A percentile compares a stretch with the other conserved stretches of the same genome.
phyloP scores from a whole-genome alignment of 345 rosid species.

The Gossypium anomalum region DNA sequence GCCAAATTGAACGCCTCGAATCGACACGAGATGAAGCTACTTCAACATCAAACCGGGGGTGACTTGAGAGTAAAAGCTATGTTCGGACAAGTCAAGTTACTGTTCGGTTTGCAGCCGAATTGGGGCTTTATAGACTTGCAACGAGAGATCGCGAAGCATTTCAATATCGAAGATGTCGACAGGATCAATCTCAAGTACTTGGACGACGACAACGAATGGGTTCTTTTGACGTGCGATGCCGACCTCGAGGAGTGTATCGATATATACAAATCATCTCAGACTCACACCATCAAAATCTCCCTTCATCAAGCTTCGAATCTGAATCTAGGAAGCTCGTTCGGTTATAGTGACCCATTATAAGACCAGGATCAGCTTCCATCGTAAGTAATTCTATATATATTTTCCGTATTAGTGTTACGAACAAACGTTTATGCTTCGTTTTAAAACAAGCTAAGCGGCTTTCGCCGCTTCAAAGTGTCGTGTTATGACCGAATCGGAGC shows the following conservation, averaged over 20 bases:
- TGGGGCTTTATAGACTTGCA: slow-evolving; percentile 50
- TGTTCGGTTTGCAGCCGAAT: slow-evolving; percentile 51
- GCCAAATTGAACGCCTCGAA: slow-evolving; percentile 40
- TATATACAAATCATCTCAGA: slow-evolving; percentile 42
- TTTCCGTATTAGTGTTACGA: background rate
- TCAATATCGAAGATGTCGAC: slow-evolving; percentile 37
- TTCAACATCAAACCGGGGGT: slow-evolving; percentile 2
- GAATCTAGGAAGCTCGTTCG: slow-evolving; percentile 28
- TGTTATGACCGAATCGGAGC: background rate
- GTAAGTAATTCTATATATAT: background rate
- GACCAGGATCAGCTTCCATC: slow-evolving; percentile 3
- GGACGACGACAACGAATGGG: slow-evolving; percentile 75
- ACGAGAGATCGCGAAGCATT: slow-evolving; percentile 56
- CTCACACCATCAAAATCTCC: slow-evolving; percentile 53
- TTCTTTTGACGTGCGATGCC: slow-evolving; percentile 62
- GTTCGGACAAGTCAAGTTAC: slow-evolving; percentile 56
- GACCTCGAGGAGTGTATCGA: slow-evolving; percentile 89
- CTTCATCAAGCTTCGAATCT: slow-evolving; percentile 38
- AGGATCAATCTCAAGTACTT: slow-evolving; percentile 53
- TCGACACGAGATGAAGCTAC: slow-evolving; percentile 40
- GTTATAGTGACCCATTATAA: slow-evolving; percentile 24
- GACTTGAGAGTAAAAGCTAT: slow-evolving; percentile 56
- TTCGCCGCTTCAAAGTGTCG: background rate
- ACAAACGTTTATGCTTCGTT: background rate
- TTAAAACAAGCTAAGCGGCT: no score